Evolutionary conservation across 2,329 filamentous ascomycete genomes (phyloP), one percentile per base, ranked within the genome.

Genomic region (Bipolaris victoriae): DNA sequence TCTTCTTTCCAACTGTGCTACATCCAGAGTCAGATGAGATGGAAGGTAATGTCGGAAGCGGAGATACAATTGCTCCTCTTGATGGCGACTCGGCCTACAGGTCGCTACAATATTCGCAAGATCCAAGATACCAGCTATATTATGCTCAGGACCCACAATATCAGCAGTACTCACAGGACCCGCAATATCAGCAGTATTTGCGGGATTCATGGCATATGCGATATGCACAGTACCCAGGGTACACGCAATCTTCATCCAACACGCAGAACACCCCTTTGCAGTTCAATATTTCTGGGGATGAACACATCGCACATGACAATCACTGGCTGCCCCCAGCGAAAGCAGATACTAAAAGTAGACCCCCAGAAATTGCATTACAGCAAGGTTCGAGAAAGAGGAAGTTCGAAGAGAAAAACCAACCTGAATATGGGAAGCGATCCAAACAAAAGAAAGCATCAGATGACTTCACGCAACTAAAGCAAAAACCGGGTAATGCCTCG

Each of bases 341-440:
- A 7, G 5, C 13, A 10, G 47, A 56, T 33, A 24, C 16, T 16
- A 45, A 55, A 10, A 52, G 60, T 15, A 41, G 46, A 26, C 11
- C 47, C 16, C 39, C 54, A 0, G 44, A 48, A 29, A n/a, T 43
- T 31, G 20, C 41, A 11, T 24, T 31, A 33, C 39, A 13, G 20
- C n/a, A 11, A 15, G 48, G 29, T n/a, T 36, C 52, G 29, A 57
- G 46, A 33, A 67, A 66, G 54, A 58, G 65, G 41, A 58, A 60
- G 47, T 18, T 40, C 10, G 26, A 43, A 7, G 43, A 55, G 35
- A 36, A 49, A 7, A 11, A 35, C 13, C 18, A 18, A 10, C 44
- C 15, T 16, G 13, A 45, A 10, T 20, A 43, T n/a, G 26, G 37
- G 16, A 52, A 48, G 29, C 52, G 49, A 3, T 9, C 43, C 7